These are phyloP conservation scores for Oryza officinalis DNA, from an alignment of 176 grass and related monocot genomes.

Conservation along the genomic window DNA sequence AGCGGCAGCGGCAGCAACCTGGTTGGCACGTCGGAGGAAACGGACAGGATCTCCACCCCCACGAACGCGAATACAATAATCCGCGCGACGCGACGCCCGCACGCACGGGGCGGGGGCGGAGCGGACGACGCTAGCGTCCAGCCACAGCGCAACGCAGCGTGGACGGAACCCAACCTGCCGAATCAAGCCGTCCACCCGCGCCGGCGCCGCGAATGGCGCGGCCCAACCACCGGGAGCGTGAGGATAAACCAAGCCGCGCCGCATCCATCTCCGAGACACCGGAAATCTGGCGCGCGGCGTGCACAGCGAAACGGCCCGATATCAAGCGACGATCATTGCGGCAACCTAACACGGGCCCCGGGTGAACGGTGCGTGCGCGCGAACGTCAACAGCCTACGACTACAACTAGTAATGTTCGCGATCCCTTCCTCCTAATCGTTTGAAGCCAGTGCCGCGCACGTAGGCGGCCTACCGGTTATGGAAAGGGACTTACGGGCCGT, in stretches of 20 bases:
- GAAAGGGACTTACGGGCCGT: conserved; percentile 43
- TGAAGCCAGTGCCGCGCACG: conserved; percentile 26
- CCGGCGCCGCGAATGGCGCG: conserved; percentile 22
- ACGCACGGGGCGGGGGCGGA: background rate
- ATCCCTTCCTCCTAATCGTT: background rate
- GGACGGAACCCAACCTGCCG: background rate
- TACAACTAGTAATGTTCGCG: background rate
- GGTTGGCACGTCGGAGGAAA: conserved; percentile 49
- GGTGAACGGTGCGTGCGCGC: background rate
- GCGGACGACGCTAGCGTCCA: conserved; percentile 22
- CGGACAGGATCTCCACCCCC: conserved; percentile 41
- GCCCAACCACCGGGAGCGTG: conserved; percentile 20
- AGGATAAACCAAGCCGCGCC: conserved; percentile 20
- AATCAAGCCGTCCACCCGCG: background rate
- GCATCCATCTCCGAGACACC: background rate
- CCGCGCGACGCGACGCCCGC: background rate
- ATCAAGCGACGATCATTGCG: conserved; percentile 47
- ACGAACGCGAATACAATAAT: conserved; percentile 45
- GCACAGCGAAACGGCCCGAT: background rate
- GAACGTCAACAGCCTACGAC: conserved; percentile 9
- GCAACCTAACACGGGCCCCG: conserved; percentile 27
- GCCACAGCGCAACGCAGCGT: background rate
- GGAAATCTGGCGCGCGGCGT: background rate
- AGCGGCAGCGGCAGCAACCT: conserved; percentile 20
- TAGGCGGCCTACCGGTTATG: conserved; percentile 48